Evolutionary conservation across 768 basidiomycete genomes (phyloP).

Genomic region (Grammothele lineata): DNA sequence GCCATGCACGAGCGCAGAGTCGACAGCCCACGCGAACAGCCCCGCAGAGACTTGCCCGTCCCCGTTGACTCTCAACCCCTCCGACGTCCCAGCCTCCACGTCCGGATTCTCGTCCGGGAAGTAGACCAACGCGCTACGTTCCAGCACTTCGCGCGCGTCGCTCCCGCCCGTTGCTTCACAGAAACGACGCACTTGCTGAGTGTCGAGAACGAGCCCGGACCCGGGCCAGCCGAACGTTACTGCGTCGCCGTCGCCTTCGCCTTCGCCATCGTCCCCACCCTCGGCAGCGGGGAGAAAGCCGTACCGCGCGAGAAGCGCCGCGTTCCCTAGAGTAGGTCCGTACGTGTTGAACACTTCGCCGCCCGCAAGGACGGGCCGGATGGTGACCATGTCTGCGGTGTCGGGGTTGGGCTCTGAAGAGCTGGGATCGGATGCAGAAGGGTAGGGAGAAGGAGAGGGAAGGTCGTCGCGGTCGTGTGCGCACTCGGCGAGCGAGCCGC

Average conservation of each 20-base stretch:
- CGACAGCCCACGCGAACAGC: constrained; percentile 19
- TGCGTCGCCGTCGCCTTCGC: constrained; percentile 30
- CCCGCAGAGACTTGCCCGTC: constrained; percentile 20
- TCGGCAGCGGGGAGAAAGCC: constrained; percentile 35
- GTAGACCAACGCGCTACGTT: constrained; percentile 7
- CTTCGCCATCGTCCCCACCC: too few species aligned
- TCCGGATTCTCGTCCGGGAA: background rate
- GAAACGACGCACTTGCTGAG: background rate
- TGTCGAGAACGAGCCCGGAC: constrained; percentile 1
- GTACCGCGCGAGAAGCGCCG: constrained; percentile 34
- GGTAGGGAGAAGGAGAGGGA: background rate
- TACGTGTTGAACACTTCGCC: constrained; percentile 42
- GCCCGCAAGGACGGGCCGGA: constrained; percentile 22
- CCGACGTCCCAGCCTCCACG: too few species aligned
- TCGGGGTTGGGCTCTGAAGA: constrained; percentile 11
- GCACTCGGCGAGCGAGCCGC: constrained; percentile 36
- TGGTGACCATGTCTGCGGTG: constrained; percentile 38
- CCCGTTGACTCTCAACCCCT: constrained; percentile 17
- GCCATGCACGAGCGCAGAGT: background rate
- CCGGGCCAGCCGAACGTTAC: constrained; percentile 18
- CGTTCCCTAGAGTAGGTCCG: constrained; percentile 32
- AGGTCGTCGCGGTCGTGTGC: constrained; percentile 30
- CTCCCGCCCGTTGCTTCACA: background rate
- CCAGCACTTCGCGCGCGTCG: background rate
- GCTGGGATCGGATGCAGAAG: too few species aligned